phyloP scores from a whole-genome alignment of 2,329 filamentous ascomycete species.

The Fusarium irregulare region DNA sequence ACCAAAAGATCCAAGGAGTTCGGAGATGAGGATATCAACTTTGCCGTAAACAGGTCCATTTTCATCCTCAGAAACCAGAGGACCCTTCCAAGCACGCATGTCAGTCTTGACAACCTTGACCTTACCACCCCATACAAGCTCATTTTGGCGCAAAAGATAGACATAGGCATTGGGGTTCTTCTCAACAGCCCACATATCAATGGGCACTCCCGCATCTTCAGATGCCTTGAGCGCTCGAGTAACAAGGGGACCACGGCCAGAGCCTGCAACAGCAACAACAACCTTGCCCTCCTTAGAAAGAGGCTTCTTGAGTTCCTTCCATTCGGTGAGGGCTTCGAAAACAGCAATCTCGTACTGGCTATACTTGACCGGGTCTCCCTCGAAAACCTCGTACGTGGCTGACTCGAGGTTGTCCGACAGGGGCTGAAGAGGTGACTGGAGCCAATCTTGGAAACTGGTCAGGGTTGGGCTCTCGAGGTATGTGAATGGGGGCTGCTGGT shows the following conservation, averaged over 20 bases:
- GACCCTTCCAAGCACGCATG: slow-evolving; percentile 96
- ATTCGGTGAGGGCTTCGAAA: slow-evolving; percentile 82
- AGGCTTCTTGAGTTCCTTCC: slow-evolving; percentile 77
- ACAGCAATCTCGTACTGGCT: slow-evolving; percentile 93
- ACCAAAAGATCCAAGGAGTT: slow-evolving; percentile 93
- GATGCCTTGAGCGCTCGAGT: slow-evolving; percentile 87
- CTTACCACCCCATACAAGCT: slow-evolving; percentile 79
- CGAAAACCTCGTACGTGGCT: slow-evolving; percentile 97
- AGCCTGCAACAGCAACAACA: slow-evolving; percentile 91
- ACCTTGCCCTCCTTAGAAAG: slow-evolving; percentile 77
- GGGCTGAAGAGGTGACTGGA: slow-evolving; percentile 94
- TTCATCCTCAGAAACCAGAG: slow-evolving; percentile 61
- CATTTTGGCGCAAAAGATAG: slow-evolving; percentile 87
- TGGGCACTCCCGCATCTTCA: slow-evolving; percentile 76
- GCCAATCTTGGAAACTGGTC: slow-evolving; percentile 84
- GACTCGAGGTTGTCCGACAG: slow-evolving; percentile 96
- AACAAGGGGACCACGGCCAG: slow-evolving; percentile 91
- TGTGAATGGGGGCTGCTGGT: slow-evolving; percentile 75
- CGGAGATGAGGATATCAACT: slow-evolving; percentile 93
- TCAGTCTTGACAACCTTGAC: slow-evolving; percentile 95
- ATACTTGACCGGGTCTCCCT: slow-evolving; percentile 98
- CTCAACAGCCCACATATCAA: slow-evolving; percentile 92
- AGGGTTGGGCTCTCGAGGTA: slow-evolving; percentile 64
- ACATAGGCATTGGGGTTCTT: slow-evolving; percentile 99
- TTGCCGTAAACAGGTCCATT: slow-evolving; percentile 66